A percentile compares a stretch with the other conserved stretches of the same genome.
Conservation (phyloP, 768 basidiomycete genomes). For the Trametes cinnabarina region DNA sequence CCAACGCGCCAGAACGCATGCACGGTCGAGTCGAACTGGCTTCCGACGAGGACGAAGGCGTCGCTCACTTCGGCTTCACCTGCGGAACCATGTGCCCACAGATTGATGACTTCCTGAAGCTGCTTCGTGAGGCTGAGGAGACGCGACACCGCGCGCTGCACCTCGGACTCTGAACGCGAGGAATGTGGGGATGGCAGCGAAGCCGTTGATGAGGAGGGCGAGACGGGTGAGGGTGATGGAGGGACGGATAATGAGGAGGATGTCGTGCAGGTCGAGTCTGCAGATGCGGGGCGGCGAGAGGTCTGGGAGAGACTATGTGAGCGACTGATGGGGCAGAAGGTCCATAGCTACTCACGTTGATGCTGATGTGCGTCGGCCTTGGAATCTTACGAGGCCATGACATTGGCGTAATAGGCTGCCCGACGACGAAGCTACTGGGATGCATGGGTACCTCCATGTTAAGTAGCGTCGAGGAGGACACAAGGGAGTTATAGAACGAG, state of each 20-base stretch:
- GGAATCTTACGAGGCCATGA: constrained; percentile 21
- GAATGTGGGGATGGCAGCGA: constrained; percentile 9
- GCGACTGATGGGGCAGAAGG: background rate
- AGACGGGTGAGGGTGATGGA: constrained; percentile 5
- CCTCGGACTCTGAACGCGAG: constrained; percentile 36
- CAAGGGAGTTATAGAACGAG: no score
- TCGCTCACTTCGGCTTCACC: constrained; percentile 78
- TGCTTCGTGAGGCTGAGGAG: constrained; percentile 82
- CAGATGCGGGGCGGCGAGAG: constrained; percentile 15
- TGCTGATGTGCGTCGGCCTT: constrained; percentile 11
- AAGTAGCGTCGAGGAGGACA: background rate
- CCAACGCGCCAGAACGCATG: constrained; percentile 69
- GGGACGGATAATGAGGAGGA: constrained; percentile 14
- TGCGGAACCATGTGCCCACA: constrained; percentile 63
- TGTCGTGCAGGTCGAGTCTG: constrained; percentile 18
- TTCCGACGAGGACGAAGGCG: constrained; percentile 85
- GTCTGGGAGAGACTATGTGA: background rate
- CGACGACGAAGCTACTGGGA: constrained; percentile 19
- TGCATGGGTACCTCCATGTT: constrained; percentile 17
- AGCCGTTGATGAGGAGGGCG: constrained; percentile 15
- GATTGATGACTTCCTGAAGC: constrained; percentile 68
- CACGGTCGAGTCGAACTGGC: constrained; percentile 81
- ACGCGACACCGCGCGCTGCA: constrained; percentile 57
- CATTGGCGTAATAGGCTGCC: constrained; percentile 17
- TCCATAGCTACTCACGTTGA: constrained; percentile 5